Evolutionary conservation across 352 stramenopile species (phyloP).

Genomic region (Phytopythium chamaehyphon): DNA sequence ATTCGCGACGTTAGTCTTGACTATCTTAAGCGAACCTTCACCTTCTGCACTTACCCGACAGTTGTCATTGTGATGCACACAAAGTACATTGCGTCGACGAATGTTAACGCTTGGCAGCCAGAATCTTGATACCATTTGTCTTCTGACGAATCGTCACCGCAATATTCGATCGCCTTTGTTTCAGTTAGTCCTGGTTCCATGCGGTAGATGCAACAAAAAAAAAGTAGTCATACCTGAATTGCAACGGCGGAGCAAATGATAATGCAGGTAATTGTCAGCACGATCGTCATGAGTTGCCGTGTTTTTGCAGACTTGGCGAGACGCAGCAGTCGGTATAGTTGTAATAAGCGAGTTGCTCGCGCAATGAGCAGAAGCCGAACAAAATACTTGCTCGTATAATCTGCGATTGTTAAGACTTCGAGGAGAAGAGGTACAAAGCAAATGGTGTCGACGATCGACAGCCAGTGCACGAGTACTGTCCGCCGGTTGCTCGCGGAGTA

Average conservation of each 20-base stretch:
- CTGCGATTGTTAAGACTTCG: constrained; percentile 18
- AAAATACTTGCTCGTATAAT: constrained; percentile 31
- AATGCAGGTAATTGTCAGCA: constrained; percentile 47
- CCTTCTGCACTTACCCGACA: constrained; percentile 58
- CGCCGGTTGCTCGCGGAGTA: constrained; percentile 63
- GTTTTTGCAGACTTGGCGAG: constrained; percentile 56
- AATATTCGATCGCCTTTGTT: constrained; percentile 59
- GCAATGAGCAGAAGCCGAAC: constrained; percentile 64
- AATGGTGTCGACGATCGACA: constrained; percentile 54
- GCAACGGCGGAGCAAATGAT: constrained; percentile 58
- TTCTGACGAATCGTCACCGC: constrained; percentile 22
- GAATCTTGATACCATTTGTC: constrained; percentile 6
- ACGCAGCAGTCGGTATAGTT: constrained; percentile 57
- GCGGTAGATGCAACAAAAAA: neutral
- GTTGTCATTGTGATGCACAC: constrained; percentile 83
- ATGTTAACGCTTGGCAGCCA: constrained; percentile 66
- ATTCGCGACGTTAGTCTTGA: constrained; percentile 4
- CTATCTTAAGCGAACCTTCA: no score
- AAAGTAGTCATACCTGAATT: constrained; percentile 36
- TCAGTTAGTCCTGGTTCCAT: neutral
- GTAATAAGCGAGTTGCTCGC: constrained; percentile 50
- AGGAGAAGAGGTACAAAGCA: constrained; percentile 43
- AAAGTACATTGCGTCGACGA: constrained; percentile 80
- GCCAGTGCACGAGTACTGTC: constrained; percentile 51
- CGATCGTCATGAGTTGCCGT: constrained; percentile 48